Percentiles rank a stretch among this genome's conserved stretches.
phyloP scores from a whole-genome alignment of 176 grass and related monocot species.

The Urochloa ruziziensis region DNA sequence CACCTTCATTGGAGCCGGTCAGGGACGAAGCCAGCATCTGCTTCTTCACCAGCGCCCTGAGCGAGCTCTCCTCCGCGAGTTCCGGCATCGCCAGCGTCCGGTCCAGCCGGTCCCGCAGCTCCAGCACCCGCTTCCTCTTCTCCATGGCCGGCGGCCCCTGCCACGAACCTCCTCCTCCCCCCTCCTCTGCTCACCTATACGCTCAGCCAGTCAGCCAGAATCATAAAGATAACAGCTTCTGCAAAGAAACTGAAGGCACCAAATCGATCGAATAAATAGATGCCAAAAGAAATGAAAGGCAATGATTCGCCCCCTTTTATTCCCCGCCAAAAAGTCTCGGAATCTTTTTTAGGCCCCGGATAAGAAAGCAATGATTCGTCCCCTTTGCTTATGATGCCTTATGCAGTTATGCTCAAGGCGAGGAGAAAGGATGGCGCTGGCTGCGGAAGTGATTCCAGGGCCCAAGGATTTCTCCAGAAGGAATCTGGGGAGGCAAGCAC shows the following conservation, averaged over 20 bases:
- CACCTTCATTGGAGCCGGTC: constrained; percentile 20
- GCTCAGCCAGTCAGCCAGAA: neutral
- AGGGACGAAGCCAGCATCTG: constrained; percentile 48
- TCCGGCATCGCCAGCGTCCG: constrained; percentile 58
- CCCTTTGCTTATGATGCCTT: too few species aligned
- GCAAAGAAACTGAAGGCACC: neutral
- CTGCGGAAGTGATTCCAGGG: too few species aligned
- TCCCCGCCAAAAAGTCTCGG: neutral
- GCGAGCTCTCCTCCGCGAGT: constrained; percentile 49
- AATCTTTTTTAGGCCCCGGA: neutral
- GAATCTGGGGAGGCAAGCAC: too few species aligned
- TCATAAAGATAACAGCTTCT: constrained; percentile 5
- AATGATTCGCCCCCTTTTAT: neutral
- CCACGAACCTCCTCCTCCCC: neutral
- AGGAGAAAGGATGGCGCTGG: too few species aligned
- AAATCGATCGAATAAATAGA: neutral
- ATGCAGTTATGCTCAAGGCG: too few species aligned
- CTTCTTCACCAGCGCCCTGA: constrained; percentile 70
- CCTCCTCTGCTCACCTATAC: neutral
- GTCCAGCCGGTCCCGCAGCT: constrained; percentile 67
- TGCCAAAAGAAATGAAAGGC: neutral
- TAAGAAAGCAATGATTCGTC: neutral
- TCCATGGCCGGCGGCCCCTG: constrained; percentile 44
- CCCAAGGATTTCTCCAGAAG: too few species aligned
- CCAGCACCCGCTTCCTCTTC: constrained; percentile 57